Percentiles rank a stretch among this genome's conserved stretches.
Conservation (phyloP, 805 yeast genomes). For the Pichia pseudocactophila region DNA sequence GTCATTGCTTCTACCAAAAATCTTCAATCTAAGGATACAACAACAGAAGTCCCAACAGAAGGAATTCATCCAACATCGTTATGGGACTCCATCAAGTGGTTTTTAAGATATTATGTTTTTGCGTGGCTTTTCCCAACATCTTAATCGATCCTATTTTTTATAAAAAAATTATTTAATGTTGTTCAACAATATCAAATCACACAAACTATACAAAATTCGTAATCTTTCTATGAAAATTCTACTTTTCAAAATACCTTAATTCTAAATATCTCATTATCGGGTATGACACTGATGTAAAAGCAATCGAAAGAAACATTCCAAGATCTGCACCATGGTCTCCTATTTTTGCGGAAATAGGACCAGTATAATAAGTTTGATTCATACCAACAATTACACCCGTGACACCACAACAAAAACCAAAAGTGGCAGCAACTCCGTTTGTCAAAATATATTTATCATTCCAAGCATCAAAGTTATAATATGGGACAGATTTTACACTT, state of each 20-base stretch:
- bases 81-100: conserved; percentile 15
- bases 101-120: conserved; percentile 13
- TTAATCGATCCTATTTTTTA: not conserved
- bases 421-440: conserved; percentile 60
- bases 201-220: not conserved
- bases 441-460: conserved; percentile 53
- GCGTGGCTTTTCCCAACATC: conserved; percentile 10
- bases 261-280: conserved; percentile 62
- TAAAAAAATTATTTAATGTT: not conserved
- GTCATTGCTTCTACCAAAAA: too few species aligned
- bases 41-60: not conserved
- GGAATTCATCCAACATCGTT: not conserved
- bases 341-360: conserved; percentile 56
- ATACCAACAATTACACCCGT: conserved; percentile 81
- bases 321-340: conserved; percentile 72
- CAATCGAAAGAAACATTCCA: conserved; percentile 75
- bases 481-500: conserved; percentile 20
- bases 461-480: conserved; percentile 73
- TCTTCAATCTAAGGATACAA: too few species aligned
- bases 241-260: conserved; percentile 41
- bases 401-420: conserved; percentile 59
- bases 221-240: not conserved
- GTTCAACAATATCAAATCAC: not conserved
- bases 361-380: conserved; percentile 80
- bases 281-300: conserved; percentile 54